Evolutionary conservation across 106 monocot species (phyloP).

Genomic region (Dioscorea zingiberensis): DNA sequence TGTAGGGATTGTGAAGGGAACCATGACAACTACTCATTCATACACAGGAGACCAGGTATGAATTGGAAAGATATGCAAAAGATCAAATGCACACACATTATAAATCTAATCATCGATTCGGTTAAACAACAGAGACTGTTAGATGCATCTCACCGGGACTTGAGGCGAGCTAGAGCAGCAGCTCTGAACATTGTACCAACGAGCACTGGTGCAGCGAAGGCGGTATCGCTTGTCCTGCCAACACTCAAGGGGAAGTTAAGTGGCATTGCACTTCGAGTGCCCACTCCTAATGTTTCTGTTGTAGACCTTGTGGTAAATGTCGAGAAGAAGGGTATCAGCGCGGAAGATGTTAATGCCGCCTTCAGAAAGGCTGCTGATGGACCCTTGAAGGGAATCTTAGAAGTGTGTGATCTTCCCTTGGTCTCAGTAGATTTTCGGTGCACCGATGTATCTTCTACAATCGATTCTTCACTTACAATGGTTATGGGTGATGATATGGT

Average conservation of each 20-base stretch:
- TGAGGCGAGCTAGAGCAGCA: constrained; percentile 84
- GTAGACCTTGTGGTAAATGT: constrained; percentile 93
- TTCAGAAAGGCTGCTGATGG: constrained; percentile 83
- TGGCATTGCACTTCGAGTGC: constrained; percentile 92
- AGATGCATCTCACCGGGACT: constrained; percentile 93
- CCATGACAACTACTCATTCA: constrained; percentile 98
- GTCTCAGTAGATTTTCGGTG: constrained; percentile 95
- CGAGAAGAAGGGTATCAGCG: constrained; percentile 80
- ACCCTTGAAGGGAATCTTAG: constrained; percentile 71
- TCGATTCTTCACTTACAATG: constrained; percentile 88
- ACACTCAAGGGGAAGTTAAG: constrained; percentile 95
- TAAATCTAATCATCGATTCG: no score
- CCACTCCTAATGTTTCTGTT: constrained; percentile 95
- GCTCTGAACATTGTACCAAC: constrained; percentile 96
- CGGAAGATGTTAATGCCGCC: constrained; percentile 81
- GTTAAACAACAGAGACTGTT: constrained; percentile 55
- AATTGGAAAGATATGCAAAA: no score
- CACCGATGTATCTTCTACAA: constrained; percentile 87
- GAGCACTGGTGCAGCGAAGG: constrained; percentile 96
- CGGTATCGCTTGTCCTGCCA: constrained; percentile 87
- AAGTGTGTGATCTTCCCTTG: constrained; percentile 74
- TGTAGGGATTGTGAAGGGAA: constrained; percentile 96
- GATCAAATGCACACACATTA: no score
- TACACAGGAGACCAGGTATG: constrained; percentile 97
- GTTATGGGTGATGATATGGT: constrained; percentile 99